phyloP scores from a whole-genome alignment of 805 yeast species.

The Cyberlindnera euphorbiae region DNA sequence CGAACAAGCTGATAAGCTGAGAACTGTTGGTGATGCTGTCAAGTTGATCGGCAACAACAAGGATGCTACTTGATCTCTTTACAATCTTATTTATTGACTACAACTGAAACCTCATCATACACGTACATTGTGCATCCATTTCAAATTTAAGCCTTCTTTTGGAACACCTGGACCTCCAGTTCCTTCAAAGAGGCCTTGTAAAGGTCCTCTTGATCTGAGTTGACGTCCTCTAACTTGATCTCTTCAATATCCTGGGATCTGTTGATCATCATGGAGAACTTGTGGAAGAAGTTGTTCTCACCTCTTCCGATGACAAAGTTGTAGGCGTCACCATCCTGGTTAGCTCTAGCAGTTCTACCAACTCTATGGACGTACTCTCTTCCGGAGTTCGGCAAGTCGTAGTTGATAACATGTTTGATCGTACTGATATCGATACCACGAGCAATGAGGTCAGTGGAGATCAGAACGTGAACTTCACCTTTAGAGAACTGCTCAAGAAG shows the following conservation, averaged over 20 bases:
- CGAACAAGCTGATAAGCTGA: slow-evolving; percentile 79
- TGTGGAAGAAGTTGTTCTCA: slow-evolving; percentile 62
- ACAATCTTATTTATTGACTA: slow-evolving; percentile 10
- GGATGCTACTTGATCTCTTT: slow-evolving; percentile 18
- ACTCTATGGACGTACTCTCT: slow-evolving; percentile 94
- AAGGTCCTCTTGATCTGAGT: slow-evolving; percentile 25
- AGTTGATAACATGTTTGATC: slow-evolving; percentile 75
- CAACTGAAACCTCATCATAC: too few species aligned
- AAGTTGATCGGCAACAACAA: slow-evolving; percentile 50
- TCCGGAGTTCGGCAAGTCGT: slow-evolving; percentile 83
- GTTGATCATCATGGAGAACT: slow-evolving; percentile 47
- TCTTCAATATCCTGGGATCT: slow-evolving; percentile 39
- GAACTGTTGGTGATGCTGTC: slow-evolving; percentile 81
- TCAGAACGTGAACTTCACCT: slow-evolving; percentile 49
- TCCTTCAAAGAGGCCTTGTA: slow-evolving; percentile 42
- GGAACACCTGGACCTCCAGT: slow-evolving; percentile 39
- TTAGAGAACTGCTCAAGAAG: slow-evolving; percentile 55
- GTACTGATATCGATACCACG: slow-evolving; percentile 84
- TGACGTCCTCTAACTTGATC: slow-evolving; percentile 23
- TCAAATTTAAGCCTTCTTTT: slow-evolving; percentile 5
- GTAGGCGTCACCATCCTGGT: slow-evolving; percentile 68
- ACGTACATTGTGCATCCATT: neutral
- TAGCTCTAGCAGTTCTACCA: slow-evolving; percentile 97
- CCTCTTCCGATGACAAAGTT: slow-evolving; percentile 73
- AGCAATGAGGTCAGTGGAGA: slow-evolving; percentile 90